These are phyloP conservation scores for Massarina eburnea DNA, from an alignment of 2,329 filamentous ascomycete species.

Conservation along the genomic window DNA sequence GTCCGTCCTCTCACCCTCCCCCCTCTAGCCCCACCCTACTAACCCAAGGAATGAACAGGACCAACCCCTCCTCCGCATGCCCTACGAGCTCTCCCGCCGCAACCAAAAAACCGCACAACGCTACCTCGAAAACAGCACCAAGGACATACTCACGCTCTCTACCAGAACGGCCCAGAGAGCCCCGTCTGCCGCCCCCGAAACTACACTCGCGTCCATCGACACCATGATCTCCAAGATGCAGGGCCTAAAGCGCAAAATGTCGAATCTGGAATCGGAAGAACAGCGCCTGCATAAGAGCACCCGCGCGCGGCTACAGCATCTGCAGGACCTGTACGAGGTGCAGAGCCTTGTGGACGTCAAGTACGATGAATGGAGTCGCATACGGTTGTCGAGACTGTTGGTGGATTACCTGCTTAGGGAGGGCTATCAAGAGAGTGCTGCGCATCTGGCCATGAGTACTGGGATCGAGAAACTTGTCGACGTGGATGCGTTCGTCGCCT, in stretches of 20 bases:
- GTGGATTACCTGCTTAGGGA: conserved; percentile 90
- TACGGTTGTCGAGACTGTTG: conserved; percentile 77
- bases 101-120: conserved; percentile 89
- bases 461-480: conserved; percentile 82
- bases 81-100: conserved; percentile 87
- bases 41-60: conserved; percentile 60
- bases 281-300: conserved; percentile 72
- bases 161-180: conserved; percentile 65
- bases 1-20: conserved; percentile 48
- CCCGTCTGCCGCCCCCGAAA: conserved; percentile 17
- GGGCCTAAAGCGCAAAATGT: conserved; percentile 84
- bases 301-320: conserved; percentile 74
- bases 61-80: conserved; percentile 89
- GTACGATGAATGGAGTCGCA: conserved; percentile 87
- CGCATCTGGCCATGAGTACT: conserved; percentile 72
- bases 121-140: conserved; percentile 71
- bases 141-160: conserved; percentile 59
- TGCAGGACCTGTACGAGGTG: conserved; percentile 79
- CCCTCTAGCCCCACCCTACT: background rate
- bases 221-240: conserved; percentile 83
- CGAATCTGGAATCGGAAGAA: conserved; percentile 77
- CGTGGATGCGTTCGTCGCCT: conserved; percentile 81
- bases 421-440: conserved; percentile 78
- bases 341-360: conserved; percentile 84
- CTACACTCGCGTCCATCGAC: conserved; percentile 76